phyloP scores from a whole-genome alignment of 2,329 filamentous ascomycete species.

The Nemania sp. region DNA sequence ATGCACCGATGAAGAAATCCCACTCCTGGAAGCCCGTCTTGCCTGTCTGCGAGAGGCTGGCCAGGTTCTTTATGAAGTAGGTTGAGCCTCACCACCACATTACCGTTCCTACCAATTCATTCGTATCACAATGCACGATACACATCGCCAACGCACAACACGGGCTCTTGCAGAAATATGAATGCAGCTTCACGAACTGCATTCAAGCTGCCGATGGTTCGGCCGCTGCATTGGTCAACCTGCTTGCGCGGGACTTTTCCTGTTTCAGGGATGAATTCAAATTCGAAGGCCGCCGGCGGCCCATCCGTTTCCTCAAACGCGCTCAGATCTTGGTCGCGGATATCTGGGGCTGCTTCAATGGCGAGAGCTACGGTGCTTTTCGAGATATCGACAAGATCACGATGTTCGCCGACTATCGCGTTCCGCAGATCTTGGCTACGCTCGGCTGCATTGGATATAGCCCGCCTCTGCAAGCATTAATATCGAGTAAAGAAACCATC shows the following conservation, averaged over 20 bases:
- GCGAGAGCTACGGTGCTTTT: conserved; percentile 77
- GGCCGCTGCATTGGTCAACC: conserved; percentile 81
- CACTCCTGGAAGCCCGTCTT: conserved; percentile 77
- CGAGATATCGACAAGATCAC: conserved; percentile 92
- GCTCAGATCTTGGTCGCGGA: conserved; percentile 97
- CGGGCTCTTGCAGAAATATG: conserved; percentile 63
- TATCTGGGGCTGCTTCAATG: conserved; percentile 93
- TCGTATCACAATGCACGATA: conserved; percentile 3
- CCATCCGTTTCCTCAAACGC: conserved; percentile 84
- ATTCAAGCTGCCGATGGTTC: conserved; percentile 76
- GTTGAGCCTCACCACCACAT: conserved; percentile 29
- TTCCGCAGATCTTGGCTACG: conserved; percentile 88
- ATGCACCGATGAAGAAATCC: conserved; percentile 82
- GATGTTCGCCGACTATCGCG: conserved; percentile 97
- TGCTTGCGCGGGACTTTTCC: conserved; percentile 77
- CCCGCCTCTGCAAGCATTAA: conserved; percentile 72
- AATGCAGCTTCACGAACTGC: conserved; percentile 72
- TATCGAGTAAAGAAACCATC: conserved; percentile 67
- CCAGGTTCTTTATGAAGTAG: conserved; percentile 74
- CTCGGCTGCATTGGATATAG: conserved; percentile 84
- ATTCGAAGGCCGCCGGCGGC: conserved; percentile 71
- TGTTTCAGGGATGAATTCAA: conserved; percentile 82
- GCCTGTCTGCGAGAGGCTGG: conserved; percentile 82
- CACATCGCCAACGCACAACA: conserved; percentile 26
- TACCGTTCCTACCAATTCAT: conserved; percentile 20